Base-by-base conservation (phyloP, 768 basidiomycete species). In the Tremella yokohamensis region DNA sequence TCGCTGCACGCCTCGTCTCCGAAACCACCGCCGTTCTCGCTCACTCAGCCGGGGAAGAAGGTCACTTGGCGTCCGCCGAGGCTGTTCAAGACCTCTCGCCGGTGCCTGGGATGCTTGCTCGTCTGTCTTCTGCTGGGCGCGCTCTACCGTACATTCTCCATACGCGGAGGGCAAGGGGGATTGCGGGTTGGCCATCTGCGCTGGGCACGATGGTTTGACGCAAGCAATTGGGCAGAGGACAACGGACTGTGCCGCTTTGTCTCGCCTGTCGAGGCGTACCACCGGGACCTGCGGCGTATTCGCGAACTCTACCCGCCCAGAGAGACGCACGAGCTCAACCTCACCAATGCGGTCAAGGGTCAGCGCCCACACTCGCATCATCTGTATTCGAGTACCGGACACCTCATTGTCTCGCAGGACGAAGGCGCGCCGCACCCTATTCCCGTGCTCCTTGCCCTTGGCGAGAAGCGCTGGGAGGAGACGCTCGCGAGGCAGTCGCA, bases 381-480 rank as follows among this genome's bases (percentile, higher is more conserved):
- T 52, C 8, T 55, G 13, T 76, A 63, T 57, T 73, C 75, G 9
- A 56, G 66, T 8, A 70, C 70, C 1, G 75, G 75, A n/a, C 75
- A 76, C 54, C 55, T 75, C 12, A 52, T 72, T 25, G 49, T 74
- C 18, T 63, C 68, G 8, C 20, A 52, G 4, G 59, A 58, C n/a
- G 45, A 44, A 6, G 58, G 62, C 3, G 54, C 63, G 2, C 59
- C 65, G 9, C 79, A 79, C 63, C 78, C 78, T 3, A 73, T 80
- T 34, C 77, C 75, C 1, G 61, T 67, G 6, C 61, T 79, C 4
- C 59, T 79, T 22, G 52, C 56, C 25, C 58, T 69, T 26, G 78
- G 76, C 0, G 77, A 76, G 62, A 62, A 68, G 44, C 56, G 71
- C 56, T 79, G 78, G 75, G 69, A 72, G 40, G 64, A 73, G 37